Evolutionary conservation across 805 yeast genomes (phyloP).

Genomic region (Spathaspora hagerdaliae): DNA sequence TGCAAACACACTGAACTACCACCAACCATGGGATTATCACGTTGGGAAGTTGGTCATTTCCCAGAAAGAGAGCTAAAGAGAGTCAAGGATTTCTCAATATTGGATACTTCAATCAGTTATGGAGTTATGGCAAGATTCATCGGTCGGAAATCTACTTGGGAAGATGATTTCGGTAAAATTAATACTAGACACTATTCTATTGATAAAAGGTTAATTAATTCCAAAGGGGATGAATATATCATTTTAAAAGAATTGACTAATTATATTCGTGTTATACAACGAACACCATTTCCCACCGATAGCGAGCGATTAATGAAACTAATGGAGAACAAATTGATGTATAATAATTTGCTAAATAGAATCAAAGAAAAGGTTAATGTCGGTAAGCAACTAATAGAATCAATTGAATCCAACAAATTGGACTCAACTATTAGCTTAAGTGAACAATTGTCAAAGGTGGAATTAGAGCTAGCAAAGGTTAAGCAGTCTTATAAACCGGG

Average conservation of each 20-base stretch:
- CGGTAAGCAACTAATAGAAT: slow-evolving; percentile 17
- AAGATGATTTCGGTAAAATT: slow-evolving; percentile 12
- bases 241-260: slow-evolving; percentile 28
- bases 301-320: slow-evolving; percentile 13
- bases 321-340: slow-evolving; percentile 18
- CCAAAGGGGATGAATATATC: slow-evolving; percentile 36
- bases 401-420: slow-evolving; percentile 8
- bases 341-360: slow-evolving; percentile 20
- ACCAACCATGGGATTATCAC: slow-evolving; percentile 28
- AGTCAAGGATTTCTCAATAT: slow-evolving; percentile 25
- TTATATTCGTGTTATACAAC: slow-evolving; percentile 25
- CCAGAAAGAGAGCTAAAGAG: slow-evolving; percentile 4
- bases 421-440: slow-evolving; percentile 9
- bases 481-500: slow-evolving; percentile 17
- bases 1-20: slow-evolving; percentile 31
- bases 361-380: slow-evolving; percentile 25
- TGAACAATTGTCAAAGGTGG: slow-evolving; percentile 8
- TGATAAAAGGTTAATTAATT: slow-evolving; percentile 25
- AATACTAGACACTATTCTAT: slow-evolving; percentile 5
- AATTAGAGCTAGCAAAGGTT: slow-evolving; percentile 15
- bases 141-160: slow-evolving; percentile 33
- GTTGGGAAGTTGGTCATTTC: slow-evolving; percentile 11
- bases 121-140: slow-evolving; percentile 34
- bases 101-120: slow-evolving; percentile 25
- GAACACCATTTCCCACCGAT: slow-evolving; percentile 9